Base-by-base conservation (phyloP, 2,329 filamentous ascomycete genomes). In the Beauveria bassiana region DNA sequence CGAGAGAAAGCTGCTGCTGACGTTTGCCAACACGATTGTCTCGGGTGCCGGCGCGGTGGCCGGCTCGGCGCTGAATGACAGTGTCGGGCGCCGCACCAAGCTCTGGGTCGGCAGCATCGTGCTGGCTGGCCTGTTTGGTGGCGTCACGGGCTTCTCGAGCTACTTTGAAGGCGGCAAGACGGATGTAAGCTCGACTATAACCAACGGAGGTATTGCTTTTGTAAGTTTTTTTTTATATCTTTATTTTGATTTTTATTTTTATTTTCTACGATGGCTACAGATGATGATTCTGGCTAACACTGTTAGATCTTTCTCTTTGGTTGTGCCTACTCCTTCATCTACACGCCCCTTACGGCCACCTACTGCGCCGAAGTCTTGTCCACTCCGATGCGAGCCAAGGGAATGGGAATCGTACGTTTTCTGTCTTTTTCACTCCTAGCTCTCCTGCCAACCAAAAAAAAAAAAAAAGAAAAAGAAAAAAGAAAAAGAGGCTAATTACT, bases 41-140 rank as follows among this genome's bases (percentile, higher is more conserved):
- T 79, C 77, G 64, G 75, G 73, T 43, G 77, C 77, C 0, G 65
- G 74, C 40, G 79, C 77, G 63, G 62, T 72, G 6, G 70, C 69
- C 6, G 70, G 70, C 16, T 71, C 70, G 3, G 70, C 70, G 2
- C 69, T 69, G 1, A 71, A 71, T 40, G 70, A 72, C 53, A 50
- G 62, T 22, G 69, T 72, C 28, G 70, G 70, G 3, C 63, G 70
- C 7, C 66, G 79, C 40, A 79, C 78, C 59, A 68, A 80, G 31
- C 73, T 81, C 59, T 82, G 81, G 75, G 71, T 81, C 6, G 77
- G 75, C 46, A 77, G 83, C 66, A 78, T 80, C 18, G 72, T 80
- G 70, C 24, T 77, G 69, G 52, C 75, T 70, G 54, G 79, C 72
- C 14, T 77, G 72, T 80, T 81, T 52, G 77, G 73, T 50, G 74